Conservation (phyloP, 169 alveolate species). For the Miamiensis avidus region DNA sequence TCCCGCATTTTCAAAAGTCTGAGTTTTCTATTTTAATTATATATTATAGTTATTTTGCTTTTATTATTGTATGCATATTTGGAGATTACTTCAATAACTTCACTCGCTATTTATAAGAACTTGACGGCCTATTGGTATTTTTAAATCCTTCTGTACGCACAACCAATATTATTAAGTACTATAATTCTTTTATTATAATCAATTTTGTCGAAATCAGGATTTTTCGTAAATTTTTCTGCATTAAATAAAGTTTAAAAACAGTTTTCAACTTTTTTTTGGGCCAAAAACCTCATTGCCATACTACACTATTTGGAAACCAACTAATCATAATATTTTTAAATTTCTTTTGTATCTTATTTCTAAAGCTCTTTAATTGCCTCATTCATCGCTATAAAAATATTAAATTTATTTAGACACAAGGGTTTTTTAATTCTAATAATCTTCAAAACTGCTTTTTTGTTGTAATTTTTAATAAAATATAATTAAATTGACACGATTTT, state of each 20-base stretch:
- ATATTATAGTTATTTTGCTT: not conserved
- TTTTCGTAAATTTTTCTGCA: not conserved
- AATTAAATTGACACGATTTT: no score
- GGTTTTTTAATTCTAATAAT: no score
- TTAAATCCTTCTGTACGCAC: not conserved
- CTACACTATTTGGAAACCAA: not conserved
- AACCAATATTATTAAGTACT: not conserved
- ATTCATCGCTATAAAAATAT: not conserved
- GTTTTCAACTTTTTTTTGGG: not conserved
- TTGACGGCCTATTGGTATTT: not conserved
- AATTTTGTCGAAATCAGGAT: not conserved
- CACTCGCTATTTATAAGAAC: not conserved
- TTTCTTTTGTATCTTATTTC: not conserved
- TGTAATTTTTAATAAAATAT: no score
- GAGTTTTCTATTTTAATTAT: not conserved
- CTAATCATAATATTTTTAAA: not conserved
- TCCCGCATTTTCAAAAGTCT: not conserved
- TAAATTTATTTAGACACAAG: not conserved
- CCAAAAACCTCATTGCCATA: not conserved
- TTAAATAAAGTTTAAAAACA: no score
- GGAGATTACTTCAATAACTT: not conserved
- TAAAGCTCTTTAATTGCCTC: not conserved
- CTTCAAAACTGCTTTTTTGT: not conserved
- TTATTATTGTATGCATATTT: no score
- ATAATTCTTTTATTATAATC: not conserved